These are phyloP conservation scores for Rosa chinensis DNA, from an alignment of 306 rosid species.

Conservation along the genomic window DNA sequence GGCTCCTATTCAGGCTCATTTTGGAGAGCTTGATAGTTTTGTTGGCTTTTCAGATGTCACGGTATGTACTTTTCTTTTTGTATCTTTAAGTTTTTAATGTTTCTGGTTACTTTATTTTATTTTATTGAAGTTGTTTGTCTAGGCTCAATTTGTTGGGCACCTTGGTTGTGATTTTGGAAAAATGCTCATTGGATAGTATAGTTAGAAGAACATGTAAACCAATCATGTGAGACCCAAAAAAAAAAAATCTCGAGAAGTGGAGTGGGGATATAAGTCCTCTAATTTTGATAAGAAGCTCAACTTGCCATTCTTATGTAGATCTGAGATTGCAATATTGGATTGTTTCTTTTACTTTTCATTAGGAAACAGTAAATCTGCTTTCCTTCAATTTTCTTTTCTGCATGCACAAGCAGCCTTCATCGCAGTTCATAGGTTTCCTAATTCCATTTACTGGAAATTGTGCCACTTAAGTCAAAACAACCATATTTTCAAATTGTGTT, in stretches of 20 bases:
- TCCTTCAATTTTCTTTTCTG: background rate
- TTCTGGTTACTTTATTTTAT: background rate
- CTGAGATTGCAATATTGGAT: too few species aligned
- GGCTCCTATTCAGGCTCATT: slow-evolving; percentile 94
- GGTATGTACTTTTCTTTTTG: slow-evolving; percentile 43
- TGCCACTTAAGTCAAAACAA: background rate
- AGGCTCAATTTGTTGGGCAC: background rate
- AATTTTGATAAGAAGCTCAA: background rate
- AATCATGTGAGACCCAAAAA: background rate
- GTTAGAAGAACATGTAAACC: background rate
- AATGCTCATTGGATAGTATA: background rate
- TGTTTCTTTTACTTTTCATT: background rate
- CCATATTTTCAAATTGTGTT: background rate
- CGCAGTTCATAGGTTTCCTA: background rate
- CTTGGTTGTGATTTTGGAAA: background rate
- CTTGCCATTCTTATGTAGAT: background rate
- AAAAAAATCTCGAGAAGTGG: background rate
- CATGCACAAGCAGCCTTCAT: background rate
- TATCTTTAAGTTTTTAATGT: background rate
- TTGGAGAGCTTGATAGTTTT: slow-evolving; percentile 82
- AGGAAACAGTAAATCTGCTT: background rate
- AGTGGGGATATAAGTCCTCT: slow-evolving; percentile 3
- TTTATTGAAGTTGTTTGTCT: background rate
- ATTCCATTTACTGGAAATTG: background rate
- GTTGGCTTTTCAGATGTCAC: slow-evolving; percentile 93